A percentile compares a stretch with the other conserved stretches of the same genome.
Evolutionary conservation across 306 rosid species (phyloP).

Genomic region (Fragaria vesca): DNA sequence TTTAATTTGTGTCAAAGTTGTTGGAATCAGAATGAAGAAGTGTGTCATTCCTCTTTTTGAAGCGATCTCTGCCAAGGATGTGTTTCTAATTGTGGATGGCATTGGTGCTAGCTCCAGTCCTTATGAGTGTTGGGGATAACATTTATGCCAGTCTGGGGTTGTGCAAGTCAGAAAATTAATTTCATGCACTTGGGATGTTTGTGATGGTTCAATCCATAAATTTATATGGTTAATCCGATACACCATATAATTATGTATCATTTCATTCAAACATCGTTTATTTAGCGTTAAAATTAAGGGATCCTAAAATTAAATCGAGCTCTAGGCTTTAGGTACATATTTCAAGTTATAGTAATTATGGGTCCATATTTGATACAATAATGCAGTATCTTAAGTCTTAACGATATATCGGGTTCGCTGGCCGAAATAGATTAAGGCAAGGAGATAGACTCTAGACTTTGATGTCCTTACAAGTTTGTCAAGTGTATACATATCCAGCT

Average conservation of each 20-base stretch:
- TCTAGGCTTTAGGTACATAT: neutral
- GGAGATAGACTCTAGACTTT: conserved; percentile 17
- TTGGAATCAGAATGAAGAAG: neutral
- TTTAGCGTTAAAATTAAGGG: too few relatives aligned
- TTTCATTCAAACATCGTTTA: too few relatives aligned
- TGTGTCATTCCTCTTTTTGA: neutral
- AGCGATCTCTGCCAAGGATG: conserved; percentile 6
- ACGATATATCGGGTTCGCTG: neutral
- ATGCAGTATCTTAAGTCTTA: neutral
- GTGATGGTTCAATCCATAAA: neutral
- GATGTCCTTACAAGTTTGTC: conserved; percentile 16
- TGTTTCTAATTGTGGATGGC: conserved; percentile 6
- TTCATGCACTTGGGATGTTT: conserved; percentile 4
- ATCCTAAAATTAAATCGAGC: too few relatives aligned
- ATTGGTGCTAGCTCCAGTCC: neutral
- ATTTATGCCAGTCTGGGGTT: conserved; percentile 34
- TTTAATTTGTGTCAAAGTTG: neutral
- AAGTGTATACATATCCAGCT: neutral
- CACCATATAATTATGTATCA: too few relatives aligned
- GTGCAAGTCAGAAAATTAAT: conserved; percentile 24
- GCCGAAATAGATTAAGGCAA: neutral
- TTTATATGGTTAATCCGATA: too few relatives aligned
- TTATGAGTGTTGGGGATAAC: conserved; percentile 15
- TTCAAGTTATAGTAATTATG: neutral
- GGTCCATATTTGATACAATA: neutral